Evolutionary conservation across 2,329 filamentous ascomycete species (phyloP), one percentile per base, ranked within the genome.

Genomic region (Tolypocladium pustulatum): DNA sequence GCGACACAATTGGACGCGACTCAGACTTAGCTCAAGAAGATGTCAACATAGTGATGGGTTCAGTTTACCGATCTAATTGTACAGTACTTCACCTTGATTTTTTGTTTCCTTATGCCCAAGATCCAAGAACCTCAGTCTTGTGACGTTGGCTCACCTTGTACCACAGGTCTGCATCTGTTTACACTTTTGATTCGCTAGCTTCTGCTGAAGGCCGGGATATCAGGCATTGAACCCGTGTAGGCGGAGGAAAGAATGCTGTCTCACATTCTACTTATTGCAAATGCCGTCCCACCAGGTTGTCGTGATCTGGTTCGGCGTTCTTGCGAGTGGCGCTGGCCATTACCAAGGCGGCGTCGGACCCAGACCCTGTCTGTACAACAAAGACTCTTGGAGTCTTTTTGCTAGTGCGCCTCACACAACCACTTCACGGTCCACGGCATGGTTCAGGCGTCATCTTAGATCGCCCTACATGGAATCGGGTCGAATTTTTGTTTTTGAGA

Each of bases 261-360:
- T 52, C 57, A 53, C 57, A 10, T 55, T 34, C 20, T 8, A 34
- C 17, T 3, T 30, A 52, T n/a, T n/a, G 34, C 40, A 10, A 4
- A 15, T 43, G 13, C 20, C 34, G 56, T 57, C 37, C 27, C 15
- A 40, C 34, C 40, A 8, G 10, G 25, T 12, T 32, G 27, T n/a
- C 13, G 41, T 15, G 25, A 60, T 64, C 59, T 58, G 63, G 60
- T 60, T 65, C 59, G 62, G 32, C 56, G 56, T 49, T 51, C 54
- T 63, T 59, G 58, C 60, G 61, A 64, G 63, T 64, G 62, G 63
- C 63, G 61, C 56, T 55, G 52, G 36, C 20, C 20, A 22, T 53
- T 25, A 13, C 4, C 10, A 22, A 22, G 6, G 12, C 13, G 43
- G n/a, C n/a, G 27, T 13, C n/a, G 17, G 17, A 6, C 20, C 27